A percentile compares a stretch with the other conserved stretches of the same genome.
Evolutionary conservation across 495 filamentous ascomycete species (phyloP).

Genomic region (Penicillium coprophilum): DNA sequence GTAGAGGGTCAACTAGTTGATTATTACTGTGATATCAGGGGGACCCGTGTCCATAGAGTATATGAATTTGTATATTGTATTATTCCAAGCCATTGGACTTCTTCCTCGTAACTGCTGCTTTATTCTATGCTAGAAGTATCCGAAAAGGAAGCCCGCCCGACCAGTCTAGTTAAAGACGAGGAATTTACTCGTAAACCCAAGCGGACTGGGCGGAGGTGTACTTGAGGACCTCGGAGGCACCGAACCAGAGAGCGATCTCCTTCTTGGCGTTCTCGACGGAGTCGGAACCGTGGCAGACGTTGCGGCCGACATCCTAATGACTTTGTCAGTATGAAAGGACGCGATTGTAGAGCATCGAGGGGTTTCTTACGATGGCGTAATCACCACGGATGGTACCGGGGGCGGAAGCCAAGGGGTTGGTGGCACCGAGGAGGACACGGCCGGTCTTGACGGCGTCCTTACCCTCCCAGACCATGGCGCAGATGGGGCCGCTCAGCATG

Average conservation of each 20-base stretch:
- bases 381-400: constrained; percentile 98
- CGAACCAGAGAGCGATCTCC: constrained; percentile 99
- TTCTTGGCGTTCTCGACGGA: constrained; percentile 97
- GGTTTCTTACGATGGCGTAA: constrained; percentile 58
- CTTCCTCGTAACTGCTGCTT: constrained; percentile 23
- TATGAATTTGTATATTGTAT: constrained; percentile 24
- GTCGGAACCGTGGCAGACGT: constrained; percentile 99
- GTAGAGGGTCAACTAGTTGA: constrained; percentile 26
- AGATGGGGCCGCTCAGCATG: constrained; percentile 95
- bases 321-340: constrained; percentile 7
- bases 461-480: constrained; percentile 99
- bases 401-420: constrained; percentile 90
- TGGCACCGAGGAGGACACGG: constrained; percentile 91
- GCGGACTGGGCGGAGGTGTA: constrained; percentile 76
- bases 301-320: constrained; percentile 83
- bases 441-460: constrained; percentile 97
- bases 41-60: constrained; percentile 13
- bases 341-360: neutral
- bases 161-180: constrained; percentile 24
- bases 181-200: constrained; percentile 89
- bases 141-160: constrained; percentile 20
- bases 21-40: constrained; percentile 6
- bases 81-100: constrained; percentile 32
- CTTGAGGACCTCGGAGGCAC: constrained; percentile 71
- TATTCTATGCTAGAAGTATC: constrained; percentile 23